Evolutionary conservation across 106 monocot species (phyloP), one percentile per base, ranked within the genome.

Genomic region (Dioscorea alata): DNA sequence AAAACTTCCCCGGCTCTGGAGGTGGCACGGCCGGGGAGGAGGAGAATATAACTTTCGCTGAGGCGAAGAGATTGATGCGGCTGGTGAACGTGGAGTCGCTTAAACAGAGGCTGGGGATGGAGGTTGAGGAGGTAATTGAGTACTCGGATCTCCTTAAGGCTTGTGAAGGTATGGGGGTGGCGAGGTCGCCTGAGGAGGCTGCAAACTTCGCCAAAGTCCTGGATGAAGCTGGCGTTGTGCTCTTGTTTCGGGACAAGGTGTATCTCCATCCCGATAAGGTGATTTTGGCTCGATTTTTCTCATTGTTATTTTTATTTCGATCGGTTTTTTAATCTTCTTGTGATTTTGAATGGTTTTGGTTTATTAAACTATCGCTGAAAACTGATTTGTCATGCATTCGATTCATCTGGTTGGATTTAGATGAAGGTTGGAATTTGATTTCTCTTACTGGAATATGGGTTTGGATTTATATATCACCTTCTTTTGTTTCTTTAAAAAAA

Each of bases 251-350:
- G 15, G 89, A 97, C 59, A 89, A 87, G 81, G 92, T 97, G 67
- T 92, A 89, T 65, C 81, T 97, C 19, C 97, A 89, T 23, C 92
- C 97, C 13, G 79, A 92, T 16, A 97, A 97, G 97, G 95, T 91
- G 22, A 64, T 72, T 59, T 20, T 18, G 18, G 13, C 48, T 28
- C 67, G 17, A 24, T 3, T 56, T 16, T 14, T 15, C 21, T 7
- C 14, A n/a, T 21, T 20, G 15, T 6, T 48, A 42, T 8, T 10
- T 10, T 42, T 42, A 42, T 42, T 42, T 42, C 42, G 42, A 16
- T 32, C 12, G 10, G 33, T 62, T 19, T 70, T 63, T 48, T 28
- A 13, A 20, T 48, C 20, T 24, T 28, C 15, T 20, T 65, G n/a
- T 10, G 14, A 65, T n/a, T 21, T 65, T 20, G 42, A 3, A 51